Conservation (phyloP, 2,329 filamentous ascomycete genomes). For the Sclerotinia subarctica region DNA sequence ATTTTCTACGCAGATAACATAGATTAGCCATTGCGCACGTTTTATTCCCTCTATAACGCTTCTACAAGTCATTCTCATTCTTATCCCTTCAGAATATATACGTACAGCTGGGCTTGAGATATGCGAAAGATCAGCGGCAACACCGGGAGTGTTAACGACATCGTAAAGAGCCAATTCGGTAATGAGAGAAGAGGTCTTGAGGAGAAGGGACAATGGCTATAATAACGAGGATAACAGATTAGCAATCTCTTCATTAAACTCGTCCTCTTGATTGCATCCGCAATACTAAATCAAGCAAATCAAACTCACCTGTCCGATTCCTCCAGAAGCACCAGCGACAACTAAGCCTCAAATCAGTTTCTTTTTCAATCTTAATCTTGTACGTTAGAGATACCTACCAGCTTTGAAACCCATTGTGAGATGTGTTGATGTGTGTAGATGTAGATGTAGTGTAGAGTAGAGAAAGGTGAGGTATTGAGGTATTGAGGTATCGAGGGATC, state of each 20-base stretch:
- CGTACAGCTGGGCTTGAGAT: constrained; percentile 61
- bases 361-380: constrained; percentile 2
- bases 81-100: neutral
- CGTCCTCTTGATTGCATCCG: too few species aligned
- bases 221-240: neutral
- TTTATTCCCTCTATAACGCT: neutral
- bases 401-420: constrained; percentile 56
- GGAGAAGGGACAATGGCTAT: constrained; percentile 87
- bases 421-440: neutral
- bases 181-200: constrained; percentile 82
- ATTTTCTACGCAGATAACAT: constrained; percentile 65
- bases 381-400: constrained; percentile 44
- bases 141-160: constrained; percentile 68
- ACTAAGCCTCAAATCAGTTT: constrained; percentile 42
- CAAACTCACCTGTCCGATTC: constrained; percentile 87
- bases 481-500: neutral
- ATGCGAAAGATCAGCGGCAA: constrained; percentile 96
- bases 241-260: neutral
- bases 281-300: neutral
- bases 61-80: neutral
- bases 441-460: neutral
- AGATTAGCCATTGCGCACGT: neutral
- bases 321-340: constrained; percentile 94
- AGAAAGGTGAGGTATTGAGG: neutral
- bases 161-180: constrained; percentile 95